These are phyloP conservation scores for Eudorina sp. DNA, from an alignment of 139 green algal species.

Conservation along the genomic window DNA sequence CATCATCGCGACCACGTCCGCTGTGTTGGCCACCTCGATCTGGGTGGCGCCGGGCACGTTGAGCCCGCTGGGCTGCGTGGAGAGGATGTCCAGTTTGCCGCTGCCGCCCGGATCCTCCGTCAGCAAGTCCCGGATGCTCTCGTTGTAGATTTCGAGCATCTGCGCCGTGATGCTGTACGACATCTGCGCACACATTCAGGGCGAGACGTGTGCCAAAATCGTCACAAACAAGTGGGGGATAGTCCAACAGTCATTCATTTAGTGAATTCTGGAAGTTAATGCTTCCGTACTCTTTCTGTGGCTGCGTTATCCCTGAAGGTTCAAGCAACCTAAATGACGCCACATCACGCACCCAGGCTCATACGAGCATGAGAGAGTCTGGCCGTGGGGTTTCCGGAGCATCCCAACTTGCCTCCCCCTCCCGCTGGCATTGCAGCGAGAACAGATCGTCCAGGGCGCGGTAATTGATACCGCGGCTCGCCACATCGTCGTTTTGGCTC, in stretches of 20 bases:
- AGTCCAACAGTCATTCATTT: no score
- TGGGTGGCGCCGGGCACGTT: constrained; percentile 89
- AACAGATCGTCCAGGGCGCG: constrained; percentile 94
- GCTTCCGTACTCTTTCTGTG: no score
- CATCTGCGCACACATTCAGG: constrained; percentile 71
- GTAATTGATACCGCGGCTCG: constrained; percentile 91
- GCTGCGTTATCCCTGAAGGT: no score
- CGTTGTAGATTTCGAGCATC: constrained; percentile 99
- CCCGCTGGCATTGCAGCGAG: constrained; percentile 70
- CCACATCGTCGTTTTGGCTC: constrained; percentile 62
- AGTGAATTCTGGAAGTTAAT: no score
- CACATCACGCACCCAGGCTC: no score
- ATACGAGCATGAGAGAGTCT: no score
- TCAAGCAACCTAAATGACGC: no score
- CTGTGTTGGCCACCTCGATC: constrained; percentile 72
- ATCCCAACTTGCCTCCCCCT: constrained; percentile 62
- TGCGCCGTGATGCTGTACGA: constrained; percentile 85
- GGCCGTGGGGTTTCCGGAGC: no score
- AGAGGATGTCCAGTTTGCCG: constrained; percentile 76
- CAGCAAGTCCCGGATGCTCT: constrained; percentile 86
- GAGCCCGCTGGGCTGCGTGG: constrained; percentile 79
- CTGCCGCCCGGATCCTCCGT: constrained; percentile 20
- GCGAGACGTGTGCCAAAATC: no score
- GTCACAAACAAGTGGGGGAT: no score
- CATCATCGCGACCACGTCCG: constrained; percentile 89